Conservation (phyloP, 768 basidiomycete genomes). For the Dioszegia aurantiaca region DNA sequence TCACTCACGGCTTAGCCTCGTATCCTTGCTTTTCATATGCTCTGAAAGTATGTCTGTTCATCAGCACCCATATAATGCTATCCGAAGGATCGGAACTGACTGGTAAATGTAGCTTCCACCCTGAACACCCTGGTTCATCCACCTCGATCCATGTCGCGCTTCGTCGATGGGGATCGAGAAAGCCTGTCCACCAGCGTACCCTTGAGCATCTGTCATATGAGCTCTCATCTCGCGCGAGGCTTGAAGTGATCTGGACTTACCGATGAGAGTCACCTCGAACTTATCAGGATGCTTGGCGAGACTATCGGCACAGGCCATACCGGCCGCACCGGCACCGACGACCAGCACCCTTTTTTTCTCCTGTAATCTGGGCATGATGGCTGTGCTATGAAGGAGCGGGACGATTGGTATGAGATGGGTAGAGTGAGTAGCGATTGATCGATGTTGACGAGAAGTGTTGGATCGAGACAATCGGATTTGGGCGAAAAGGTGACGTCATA, state of each 20-base stretch:
- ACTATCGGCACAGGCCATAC: slow-evolving; percentile 54
- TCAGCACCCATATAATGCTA: background rate
- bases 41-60: slow-evolving; percentile 53
- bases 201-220: slow-evolving; percentile 41
- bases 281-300: slow-evolving; percentile 53
- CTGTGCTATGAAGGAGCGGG: background rate
- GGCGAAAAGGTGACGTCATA: too few relatives aligned
- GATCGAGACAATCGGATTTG: too few relatives aligned
- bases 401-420: too few relatives aligned
- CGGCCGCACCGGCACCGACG: slow-evolving; percentile 56
- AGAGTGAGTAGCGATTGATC: too few relatives aligned
- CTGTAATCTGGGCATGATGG: background rate
- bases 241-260: slow-evolving; percentile 19
- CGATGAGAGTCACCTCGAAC: slow-evolving; percentile 54
- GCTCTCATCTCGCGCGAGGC: background rate
- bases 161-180: slow-evolving; percentile 55
- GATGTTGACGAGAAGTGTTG: too few relatives aligned
- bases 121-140: slow-evolving; percentile 57
- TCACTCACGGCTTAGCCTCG: slow-evolving; percentile 52
- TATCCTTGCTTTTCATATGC: slow-evolving; percentile 52
- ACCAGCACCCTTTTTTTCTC: slow-evolving; percentile 52
- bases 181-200: slow-evolving; percentile 55
- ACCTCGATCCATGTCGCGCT: slow-evolving; percentile 49
- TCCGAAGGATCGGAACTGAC: slow-evolving; percentile 13
- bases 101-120: slow-evolving; percentile 44